Evolutionary conservation across 73 alveolate genomes (phyloP), one percentile per base, ranked within the genome.

Genomic region (Stentor coeruleus): DNA sequence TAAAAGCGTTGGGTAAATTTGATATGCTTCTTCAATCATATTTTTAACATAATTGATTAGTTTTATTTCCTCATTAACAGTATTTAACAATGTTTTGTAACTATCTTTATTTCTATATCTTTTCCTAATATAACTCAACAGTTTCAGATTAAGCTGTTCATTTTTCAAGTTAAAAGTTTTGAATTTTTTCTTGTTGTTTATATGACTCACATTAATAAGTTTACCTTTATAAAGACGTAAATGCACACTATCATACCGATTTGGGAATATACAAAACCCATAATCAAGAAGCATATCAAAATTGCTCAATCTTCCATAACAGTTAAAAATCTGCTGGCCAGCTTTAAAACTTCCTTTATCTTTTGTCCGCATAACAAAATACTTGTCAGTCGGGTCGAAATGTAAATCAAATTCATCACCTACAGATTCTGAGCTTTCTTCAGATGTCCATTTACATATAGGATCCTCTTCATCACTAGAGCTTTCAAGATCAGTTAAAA

Each of bases 221-320:
- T 31, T 66, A 66, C n/a, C n/a, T 66, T 20, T 20, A 66, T 26
- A 2, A 3, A 66, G n/a, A 1, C 79, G 91, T 82, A 88, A 59
- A 81, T 57, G 76, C 3, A 83, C 74, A 81, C 77, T 77, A 82
- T 88, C 87, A 84, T 88, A 88, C 49, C 87, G 83, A 83, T 88
- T 88, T 39, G 87, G 57, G 30, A 84, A 58, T 4, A 88, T 33
- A 39, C 93, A 84, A 76, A 88, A 88, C 6, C 93, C 93, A 79
- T 88, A 88, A 55, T 89, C 39, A 83, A 76, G 87, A 3, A 88
- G 85, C 75, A 26, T 3, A 20, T 88, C 90, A 3, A 89, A 20
- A 35, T 82, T 84, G 6, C 87, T 84, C 82, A 88, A 66, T 35
- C 90, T 55, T 0, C 93, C 93, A 80, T 88, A 88, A 81, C 90